phyloP scores from a whole-genome alignment of 305 asterid genomes.

The Fraxinus paxiana region DNA sequence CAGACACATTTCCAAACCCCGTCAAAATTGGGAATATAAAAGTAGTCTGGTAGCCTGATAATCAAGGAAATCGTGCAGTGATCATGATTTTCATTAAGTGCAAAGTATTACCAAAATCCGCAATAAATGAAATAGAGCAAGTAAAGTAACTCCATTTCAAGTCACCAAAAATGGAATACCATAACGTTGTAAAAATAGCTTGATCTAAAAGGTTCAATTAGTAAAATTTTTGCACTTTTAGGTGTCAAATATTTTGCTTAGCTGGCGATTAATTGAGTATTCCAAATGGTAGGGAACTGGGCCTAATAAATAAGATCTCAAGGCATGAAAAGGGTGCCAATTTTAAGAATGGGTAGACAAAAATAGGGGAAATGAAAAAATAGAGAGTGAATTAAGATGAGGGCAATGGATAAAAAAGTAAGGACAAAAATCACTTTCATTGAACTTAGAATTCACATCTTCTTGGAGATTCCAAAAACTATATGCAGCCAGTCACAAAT shows the following conservation, averaged over 20 bases:
- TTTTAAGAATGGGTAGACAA: not conserved
- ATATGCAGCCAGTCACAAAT: not conserved
- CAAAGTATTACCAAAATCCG: not conserved
- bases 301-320: not conserved
- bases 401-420: not conserved
- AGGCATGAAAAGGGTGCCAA: not conserved
- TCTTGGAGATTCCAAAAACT: not conserved
- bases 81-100: not conserved
- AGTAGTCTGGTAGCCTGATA: not conserved
- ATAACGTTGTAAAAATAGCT: not conserved
- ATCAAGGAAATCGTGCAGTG: not conserved
- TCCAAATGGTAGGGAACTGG: not conserved
- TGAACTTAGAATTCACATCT: not conserved
- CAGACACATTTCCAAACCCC: not conserved
- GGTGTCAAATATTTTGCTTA: not conserved
- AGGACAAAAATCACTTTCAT: not conserved
- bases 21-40: not conserved
- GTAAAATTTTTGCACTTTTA: not conserved
- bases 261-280: not conserved
- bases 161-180: not conserved
- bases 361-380: not conserved
- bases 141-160: not conserved
- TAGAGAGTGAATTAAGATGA: not conserved
- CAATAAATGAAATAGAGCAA: not conserved
- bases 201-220: not conserved